Evolutionary conservation across 2,329 filamentous ascomycete species (phyloP).

Genomic region (Colletotrichum sp.): DNA sequence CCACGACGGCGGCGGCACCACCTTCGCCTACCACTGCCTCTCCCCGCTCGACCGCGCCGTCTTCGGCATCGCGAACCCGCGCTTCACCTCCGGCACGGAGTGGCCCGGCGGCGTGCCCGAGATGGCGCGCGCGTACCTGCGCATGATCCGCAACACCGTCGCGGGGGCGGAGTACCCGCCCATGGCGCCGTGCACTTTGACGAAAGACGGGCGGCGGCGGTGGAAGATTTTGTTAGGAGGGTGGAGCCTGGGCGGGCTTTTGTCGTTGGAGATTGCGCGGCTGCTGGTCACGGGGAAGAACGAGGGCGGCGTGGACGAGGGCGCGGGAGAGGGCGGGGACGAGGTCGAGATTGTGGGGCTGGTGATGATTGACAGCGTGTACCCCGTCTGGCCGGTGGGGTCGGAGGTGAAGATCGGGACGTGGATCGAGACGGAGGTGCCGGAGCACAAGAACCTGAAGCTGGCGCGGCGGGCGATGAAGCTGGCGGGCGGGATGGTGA

Average conservation of each 20-base stretch:
- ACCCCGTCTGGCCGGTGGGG: slow-evolving; percentile 28
- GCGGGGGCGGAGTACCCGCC: slow-evolving; percentile 13
- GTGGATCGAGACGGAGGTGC: slow-evolving; percentile 27
- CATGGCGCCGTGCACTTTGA: slow-evolving; percentile 12
- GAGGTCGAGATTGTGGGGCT: slow-evolving; percentile 51
- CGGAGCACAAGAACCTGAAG: slow-evolving; percentile 38
- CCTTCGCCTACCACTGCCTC: slow-evolving; percentile 62
- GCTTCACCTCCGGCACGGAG: slow-evolving; percentile 48
- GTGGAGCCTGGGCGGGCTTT: slow-evolving; percentile 60
- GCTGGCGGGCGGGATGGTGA: slow-evolving; percentile 45
- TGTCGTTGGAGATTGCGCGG: slow-evolving; percentile 56
- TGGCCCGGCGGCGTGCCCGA: slow-evolving; percentile 59
- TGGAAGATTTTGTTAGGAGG: slow-evolving; percentile 55
- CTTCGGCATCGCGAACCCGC: slow-evolving; percentile 61
- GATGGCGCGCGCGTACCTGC: slow-evolving; percentile 58
- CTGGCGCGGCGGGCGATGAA: slow-evolving; percentile 43
- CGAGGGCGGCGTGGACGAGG: slow-evolving; percentile 28
- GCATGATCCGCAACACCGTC: slow-evolving; percentile 46
- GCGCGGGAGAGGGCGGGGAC: slow-evolving; percentile 1
- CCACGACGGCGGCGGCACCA: slow-evolving; percentile 67
- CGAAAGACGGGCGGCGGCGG: slow-evolving; percentile 27
- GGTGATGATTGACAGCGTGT: slow-evolving; percentile 59
- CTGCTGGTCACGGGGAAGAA: slow-evolving; percentile 34
- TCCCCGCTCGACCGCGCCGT: slow-evolving; percentile 51
- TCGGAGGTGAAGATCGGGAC: slow-evolving; percentile 13